Conservation (phyloP, 2,329 filamentous ascomycete genomes). For the Diaporthe citriasiana region DNA sequence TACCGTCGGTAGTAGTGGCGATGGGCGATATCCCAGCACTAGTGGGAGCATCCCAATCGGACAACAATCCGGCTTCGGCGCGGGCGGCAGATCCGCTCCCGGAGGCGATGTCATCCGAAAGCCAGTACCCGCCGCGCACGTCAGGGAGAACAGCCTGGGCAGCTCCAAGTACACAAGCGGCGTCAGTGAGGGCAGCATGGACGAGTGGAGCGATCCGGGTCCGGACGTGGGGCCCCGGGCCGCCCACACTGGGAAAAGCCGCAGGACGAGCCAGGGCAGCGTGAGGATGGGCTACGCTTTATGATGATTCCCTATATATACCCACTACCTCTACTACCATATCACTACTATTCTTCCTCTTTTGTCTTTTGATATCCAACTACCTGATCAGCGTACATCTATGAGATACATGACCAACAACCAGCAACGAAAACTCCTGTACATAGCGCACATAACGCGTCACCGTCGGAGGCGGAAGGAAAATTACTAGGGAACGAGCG, state of each 20-base stretch:
- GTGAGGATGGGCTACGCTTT: conserved; percentile 36
- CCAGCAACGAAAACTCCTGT: conserved; percentile 16
- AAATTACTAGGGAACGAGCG: neutral
- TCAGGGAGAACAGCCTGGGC: conserved; percentile 55
- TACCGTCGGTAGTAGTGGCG: conserved; percentile 44
- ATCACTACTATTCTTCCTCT: conserved; percentile 14
- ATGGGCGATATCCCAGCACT: conserved; percentile 32
- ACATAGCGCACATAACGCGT: conserved; percentile 22
- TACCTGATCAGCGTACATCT: conserved; percentile 1
- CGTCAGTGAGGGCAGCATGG: conserved; percentile 54
- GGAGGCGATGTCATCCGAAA: conserved; percentile 43
- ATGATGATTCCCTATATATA: conserved; percentile 31
- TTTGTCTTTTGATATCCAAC: conserved; percentile 18
- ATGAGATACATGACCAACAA: conserved; percentile 29
- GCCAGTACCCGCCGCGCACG: conserved; percentile 52
- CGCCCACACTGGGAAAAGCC: neutral
- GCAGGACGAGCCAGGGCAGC: conserved; percentile 30
- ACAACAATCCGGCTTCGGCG: conserved; percentile 44
- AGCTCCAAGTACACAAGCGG: conserved; percentile 66
- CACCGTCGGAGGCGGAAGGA: neutral
- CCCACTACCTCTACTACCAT: neutral
- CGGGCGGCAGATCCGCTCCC: conserved; percentile 42
- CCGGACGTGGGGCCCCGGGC: conserved; percentile 64
- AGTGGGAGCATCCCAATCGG: conserved; percentile 21
- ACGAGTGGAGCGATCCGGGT: conserved; percentile 67